Evolutionary conservation across 78 protist genomes (phyloP).

Genomic region (Dictyostelium discoideum): dicty_2.7 NC_007088.5:34001-34500

Average conservation of each 20-base stretch:
- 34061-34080: constrained; percentile 85
- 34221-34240: too few relatives aligned
- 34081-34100: constrained; percentile 81
- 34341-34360: constrained; percentile 89
- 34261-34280: not conserved
- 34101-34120: constrained; percentile 91
- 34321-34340: constrained; percentile 63
- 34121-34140: constrained; percentile 91
- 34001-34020: constrained; percentile 78
- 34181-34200: not conserved
- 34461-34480: constrained; percentile 70
- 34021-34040: constrained; percentile 75
- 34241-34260: too few relatives aligned
- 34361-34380: constrained; percentile 90
- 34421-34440: constrained; percentile 65
- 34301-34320: constrained; percentile 61
- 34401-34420: constrained; percentile 86
- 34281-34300: constrained; percentile 35
- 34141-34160: constrained; percentile 89
- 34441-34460: constrained; percentile 81
- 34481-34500: constrained; percentile 75
- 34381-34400: constrained; percentile 91
- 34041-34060: constrained; percentile 83
- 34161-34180: constrained; percentile 82
- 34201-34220: not conserved